phyloP scores from a whole-genome alignment of 441 rosid genomes.

The Isatis lusitanica region DNA sequence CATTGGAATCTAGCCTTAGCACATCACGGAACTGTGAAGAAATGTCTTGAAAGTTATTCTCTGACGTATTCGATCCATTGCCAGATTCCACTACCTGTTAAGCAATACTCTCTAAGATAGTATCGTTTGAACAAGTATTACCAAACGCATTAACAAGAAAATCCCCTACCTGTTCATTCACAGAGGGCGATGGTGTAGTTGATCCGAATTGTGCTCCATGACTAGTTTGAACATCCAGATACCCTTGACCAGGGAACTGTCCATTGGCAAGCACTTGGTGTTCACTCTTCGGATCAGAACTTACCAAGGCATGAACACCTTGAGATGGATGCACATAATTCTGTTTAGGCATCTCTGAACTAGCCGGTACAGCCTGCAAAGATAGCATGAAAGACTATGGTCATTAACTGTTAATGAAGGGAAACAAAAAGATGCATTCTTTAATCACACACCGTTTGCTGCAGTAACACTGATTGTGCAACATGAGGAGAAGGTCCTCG shows the following conservation, averaged over 20 bases:
- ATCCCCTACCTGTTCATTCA: constrained; percentile 60
- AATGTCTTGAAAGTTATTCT: constrained; percentile 56
- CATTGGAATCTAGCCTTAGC: constrained; percentile 29
- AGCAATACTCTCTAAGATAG: background rate
- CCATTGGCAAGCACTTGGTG: constrained; percentile 58
- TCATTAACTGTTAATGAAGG: background rate
- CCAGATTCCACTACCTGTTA: constrained; percentile 58
- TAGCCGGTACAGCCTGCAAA: constrained; percentile 54
- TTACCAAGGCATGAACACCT: constrained; percentile 48
- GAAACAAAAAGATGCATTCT: constrained; percentile 2
- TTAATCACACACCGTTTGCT: constrained; percentile 55
- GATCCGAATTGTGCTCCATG: constrained; percentile 51
- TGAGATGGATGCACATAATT: constrained; percentile 53
- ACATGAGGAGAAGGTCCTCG: constrained; percentile 61
- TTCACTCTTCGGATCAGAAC: constrained; percentile 56
- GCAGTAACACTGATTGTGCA: constrained; percentile 54
- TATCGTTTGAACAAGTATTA: background rate
- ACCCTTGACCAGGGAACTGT: constrained; percentile 53
- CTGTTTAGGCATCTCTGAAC: constrained; percentile 44
- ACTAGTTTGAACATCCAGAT: constrained; percentile 50
- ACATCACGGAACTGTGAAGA: constrained; percentile 39
- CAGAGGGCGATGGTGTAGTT: constrained; percentile 45
- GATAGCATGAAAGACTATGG: background rate
- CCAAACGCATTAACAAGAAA: background rate
- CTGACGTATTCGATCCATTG: constrained; percentile 46